Conservation (phyloP, 2,329 filamentous ascomycete genomes). For the Paramyrothecium sp. region DNA sequence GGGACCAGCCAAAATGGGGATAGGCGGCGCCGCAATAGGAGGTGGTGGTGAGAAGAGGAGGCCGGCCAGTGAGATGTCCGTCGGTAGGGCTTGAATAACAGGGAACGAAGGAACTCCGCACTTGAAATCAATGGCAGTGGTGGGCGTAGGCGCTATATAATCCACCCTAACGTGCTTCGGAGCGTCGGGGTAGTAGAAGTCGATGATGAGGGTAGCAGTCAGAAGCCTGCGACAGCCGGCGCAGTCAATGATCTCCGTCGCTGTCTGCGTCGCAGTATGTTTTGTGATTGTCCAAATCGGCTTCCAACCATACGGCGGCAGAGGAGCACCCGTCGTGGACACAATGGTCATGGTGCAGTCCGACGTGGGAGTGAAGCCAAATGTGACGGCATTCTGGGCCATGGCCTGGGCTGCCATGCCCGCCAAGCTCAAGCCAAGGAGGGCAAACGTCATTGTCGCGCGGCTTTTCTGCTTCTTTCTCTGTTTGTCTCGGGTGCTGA, state of each 20-base stretch:
- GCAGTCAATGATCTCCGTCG: not conserved
- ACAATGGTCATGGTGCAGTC: slow-evolving; percentile 11
- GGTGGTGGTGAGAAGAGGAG: not conserved
- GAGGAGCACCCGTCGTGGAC: not conserved
- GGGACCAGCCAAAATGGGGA: not conserved
- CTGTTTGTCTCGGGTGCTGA: not conserved
- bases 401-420: not conserved
- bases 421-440: not conserved
- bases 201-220: not conserved
- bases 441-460: not conserved
- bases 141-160: not conserved
- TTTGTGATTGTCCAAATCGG: not conserved
- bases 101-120: not conserved
- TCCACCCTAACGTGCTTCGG: not conserved
- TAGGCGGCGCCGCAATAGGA: not conserved
- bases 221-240: not conserved
- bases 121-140: not conserved
- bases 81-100: not conserved
- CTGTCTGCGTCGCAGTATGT: not conserved
- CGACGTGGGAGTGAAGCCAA: not conserved
- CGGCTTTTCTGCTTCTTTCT: not conserved
- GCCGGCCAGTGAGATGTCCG: not conserved
- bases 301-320: not conserved
- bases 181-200: not conserved
- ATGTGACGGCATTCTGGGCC: not conserved